Base-by-base conservation (phyloP, 148 eudicot genomes). In the Dysphania ambrosioides region DNA sequence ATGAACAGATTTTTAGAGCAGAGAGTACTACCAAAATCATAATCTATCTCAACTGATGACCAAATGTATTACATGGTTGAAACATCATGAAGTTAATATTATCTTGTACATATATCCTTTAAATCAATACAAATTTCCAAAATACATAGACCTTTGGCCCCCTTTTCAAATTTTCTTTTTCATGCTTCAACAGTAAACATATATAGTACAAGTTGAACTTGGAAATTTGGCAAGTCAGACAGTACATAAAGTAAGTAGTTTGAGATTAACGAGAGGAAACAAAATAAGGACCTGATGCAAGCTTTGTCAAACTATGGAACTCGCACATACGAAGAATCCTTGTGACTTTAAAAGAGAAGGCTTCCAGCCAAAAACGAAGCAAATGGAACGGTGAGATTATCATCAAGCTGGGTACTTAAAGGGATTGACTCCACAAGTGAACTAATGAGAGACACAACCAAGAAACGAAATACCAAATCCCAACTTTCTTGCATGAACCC, bases 381-480 rank as follows among this genome's bases (percentile, higher is more conserved):
- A 2, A 94, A 78, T 36, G 98, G 93, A 40, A 94, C 96, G 3
- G 91, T 87, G 57, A 94, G 83, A 75, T 94, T 94, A 81, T 94
- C 98, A 75, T 94, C 98, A 44, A 94, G 77, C 36, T 83, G 74
- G 0, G 88, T 88, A 85, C 98, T 91, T 68, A 82, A 47, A 36
- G 98, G 93, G 40, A 88, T 90, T 23, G 98, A 94, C 77, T 94
- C 98, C 72, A 94, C 98, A 64, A 91, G 78, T 57, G 93, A 56
- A 40, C 91, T 29, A 6, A 83, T 88, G 63, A 91, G 32, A 53
- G 98, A 89, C 60, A 88, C 89, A 21, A 81, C 58, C 70, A 90
- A 86, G 85, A 86, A 87, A 26, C 91, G 90, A 21, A 81, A 68
- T 27, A 80, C 88, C 91, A 88, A 81, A 80, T 72, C 68, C 80